Conservation (phyloP, 2,329 filamentous ascomycete species). For the Neonectria punicea region DNA sequence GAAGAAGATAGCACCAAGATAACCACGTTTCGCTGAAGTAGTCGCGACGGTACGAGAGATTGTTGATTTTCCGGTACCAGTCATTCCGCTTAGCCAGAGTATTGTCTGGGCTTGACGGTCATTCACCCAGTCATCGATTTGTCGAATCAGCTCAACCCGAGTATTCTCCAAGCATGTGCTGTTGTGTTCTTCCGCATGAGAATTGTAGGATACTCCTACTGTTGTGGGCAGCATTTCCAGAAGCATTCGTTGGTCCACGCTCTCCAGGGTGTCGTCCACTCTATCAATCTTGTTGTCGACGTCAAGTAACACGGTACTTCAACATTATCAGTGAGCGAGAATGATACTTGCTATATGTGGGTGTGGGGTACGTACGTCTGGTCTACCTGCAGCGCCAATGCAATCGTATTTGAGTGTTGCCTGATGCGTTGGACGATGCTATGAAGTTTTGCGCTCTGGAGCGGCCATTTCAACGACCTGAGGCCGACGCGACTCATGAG, state of each 20-base stretch:
- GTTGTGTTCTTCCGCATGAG: conserved; percentile 45
- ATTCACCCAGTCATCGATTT: conserved; percentile 45
- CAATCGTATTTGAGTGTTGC: too few species aligned
- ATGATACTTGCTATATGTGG: too few species aligned
- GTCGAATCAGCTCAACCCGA: conserved; percentile 43
- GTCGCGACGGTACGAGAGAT: conserved; percentile 48
- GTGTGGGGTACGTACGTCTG: too few species aligned
- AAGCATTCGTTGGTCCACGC: neutral
- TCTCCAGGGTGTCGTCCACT: too few species aligned
- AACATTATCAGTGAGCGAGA: too few species aligned
- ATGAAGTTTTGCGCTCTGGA: too few species aligned
- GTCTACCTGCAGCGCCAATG: too few species aligned
- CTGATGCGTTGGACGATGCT: too few species aligned
- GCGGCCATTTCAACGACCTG: too few species aligned
- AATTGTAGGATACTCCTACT: conserved; percentile 45
- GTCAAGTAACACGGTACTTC: too few species aligned
- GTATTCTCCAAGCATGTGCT: conserved; percentile 46
- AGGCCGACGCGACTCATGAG: too few species aligned
- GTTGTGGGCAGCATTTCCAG: conserved; percentile 32
- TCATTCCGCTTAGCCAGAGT: conserved; percentile 53
- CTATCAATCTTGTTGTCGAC: too few species aligned
- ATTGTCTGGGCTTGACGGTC: conserved; percentile 37
- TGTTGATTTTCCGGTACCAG: conserved; percentile 54
- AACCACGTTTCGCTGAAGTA: neutral
- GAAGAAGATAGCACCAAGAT: conserved; percentile 54